Percentiles rank a stretch among this genome's conserved stretches.
Evolutionary conservation across 2,329 filamentous ascomycete genomes (phyloP).

Genomic region (Mycogone perniciosa): DNA sequence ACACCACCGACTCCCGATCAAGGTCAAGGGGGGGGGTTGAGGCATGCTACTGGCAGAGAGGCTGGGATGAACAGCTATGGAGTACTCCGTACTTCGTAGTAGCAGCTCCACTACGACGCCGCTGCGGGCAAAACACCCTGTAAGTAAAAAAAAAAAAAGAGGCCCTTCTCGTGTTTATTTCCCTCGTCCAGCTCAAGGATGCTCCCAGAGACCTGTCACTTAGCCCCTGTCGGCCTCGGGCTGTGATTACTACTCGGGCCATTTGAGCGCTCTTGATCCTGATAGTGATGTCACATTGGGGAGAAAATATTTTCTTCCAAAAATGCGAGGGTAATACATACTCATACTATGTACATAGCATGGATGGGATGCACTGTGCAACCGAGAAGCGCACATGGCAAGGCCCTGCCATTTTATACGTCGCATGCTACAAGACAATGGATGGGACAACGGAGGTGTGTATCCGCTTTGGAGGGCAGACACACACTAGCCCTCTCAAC

Average conservation of each 20-base stretch:
- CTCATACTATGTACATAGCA: no score
- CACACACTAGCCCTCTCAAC: neutral
- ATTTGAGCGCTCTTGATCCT: no score
- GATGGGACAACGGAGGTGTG: neutral
- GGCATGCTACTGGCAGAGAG: neutral
- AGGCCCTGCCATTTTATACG: no score
- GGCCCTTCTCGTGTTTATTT: slow-evolving; percentile 1
- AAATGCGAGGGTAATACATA: no score
- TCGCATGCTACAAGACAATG: neutral
- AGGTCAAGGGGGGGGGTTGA: neutral
- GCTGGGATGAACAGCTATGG: neutral
- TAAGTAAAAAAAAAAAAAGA: neutral
- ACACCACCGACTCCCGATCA: slow-evolving; percentile 3
- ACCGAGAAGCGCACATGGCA: no score
- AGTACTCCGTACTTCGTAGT: neutral
- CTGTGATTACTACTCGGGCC: slow-evolving; percentile 1
- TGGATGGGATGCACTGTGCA: no score
- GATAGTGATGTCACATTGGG: no score
- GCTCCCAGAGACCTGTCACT: slow-evolving; percentile 6
- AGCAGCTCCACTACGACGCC: neutral
- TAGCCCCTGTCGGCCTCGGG: neutral
- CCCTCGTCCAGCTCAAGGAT: slow-evolving; percentile 4
- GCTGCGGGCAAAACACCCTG: slow-evolving; percentile 3
- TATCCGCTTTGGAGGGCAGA: neutral
- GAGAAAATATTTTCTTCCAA: no score